Base-by-base conservation (phyloP, 2,329 filamentous ascomycete species). In the Nectriaceae sp. region DNA sequence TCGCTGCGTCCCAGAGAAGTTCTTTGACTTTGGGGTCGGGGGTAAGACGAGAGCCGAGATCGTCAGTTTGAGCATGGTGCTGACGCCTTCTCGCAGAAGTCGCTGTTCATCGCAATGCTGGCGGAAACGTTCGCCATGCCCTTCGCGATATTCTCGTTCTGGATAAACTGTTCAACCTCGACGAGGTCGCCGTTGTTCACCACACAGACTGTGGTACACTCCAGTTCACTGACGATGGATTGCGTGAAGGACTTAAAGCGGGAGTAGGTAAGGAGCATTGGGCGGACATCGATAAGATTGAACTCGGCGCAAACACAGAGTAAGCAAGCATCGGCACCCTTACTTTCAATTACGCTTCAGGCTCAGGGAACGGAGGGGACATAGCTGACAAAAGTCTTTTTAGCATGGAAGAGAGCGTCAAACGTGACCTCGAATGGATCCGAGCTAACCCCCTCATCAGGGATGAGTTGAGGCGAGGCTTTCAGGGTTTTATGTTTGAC, bases 171-270 rank as follows among this genome's bases (percentile, higher is more conserved):
- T 50, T 50, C 5, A 41, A 29, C 5, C 21, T 50, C n/a, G 22
- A 50, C 5, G 44, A 50, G 19, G 39, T 50, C 4, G 40, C 40
- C 29, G 44, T 50, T 39, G 40, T 50, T 18, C 48, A 50, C 15
- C 48, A 47, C 22, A 50, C 44, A 5, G 44, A 50, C 20, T 50
- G 44, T n/a, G 48, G 48, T 38, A 50, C 48, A 15, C 18, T 21
- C 13, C 48, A 47, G 15, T 37, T 31, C n/a, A 50, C 40, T 8
- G 38, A 50, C 10, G 48, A 50, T 2, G 13, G 29, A 19, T n/a
- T 50, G 22, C 40, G 44, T 11, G 19, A 18, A 3, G 29, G 26
- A n/a, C 18, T 50, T 40, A 50, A 50, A 16, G 18, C 21, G 21
- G 16, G 26, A 6, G 21, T 21, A 4, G 40, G 37, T 18, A 13